Base-by-base conservation (phyloP, 768 basidiomycete species). In the Russula abietina region DNA sequence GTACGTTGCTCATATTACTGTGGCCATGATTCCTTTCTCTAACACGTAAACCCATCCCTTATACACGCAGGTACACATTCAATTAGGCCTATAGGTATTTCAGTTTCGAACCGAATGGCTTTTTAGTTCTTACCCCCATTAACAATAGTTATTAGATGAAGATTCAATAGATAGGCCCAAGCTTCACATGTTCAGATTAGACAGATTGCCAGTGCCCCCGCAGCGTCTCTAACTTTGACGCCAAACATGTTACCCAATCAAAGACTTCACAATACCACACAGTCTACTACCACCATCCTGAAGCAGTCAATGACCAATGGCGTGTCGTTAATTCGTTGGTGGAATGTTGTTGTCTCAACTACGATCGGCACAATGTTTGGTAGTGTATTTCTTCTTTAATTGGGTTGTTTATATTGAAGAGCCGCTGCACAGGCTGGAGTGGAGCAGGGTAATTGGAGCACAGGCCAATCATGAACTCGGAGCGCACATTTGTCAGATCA, bases 121-220 rank as follows among this genome's bases (percentile, higher is more conserved):
- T 93, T 11, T 83, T 98, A 62, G 72, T 81, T 93, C 70, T 75
- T 71, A 3, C n/a, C n/a, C 91, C 94, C 1, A 81, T 93, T 65
- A 82, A 80, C 19, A 97, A 99, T 72, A 97, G 96, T 17, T 91
- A 84, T 75, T 92, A 97, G 73, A 95, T 96, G 78, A 77, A 64
- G 94, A 97, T 67, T 70, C 81, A 0, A 74, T 68, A 4, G 71
- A 75, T 12, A 88, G 86, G 9, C 82, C 78, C 71, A 87, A 88
- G 66, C 80, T 98, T 4, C 88, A 89, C 68, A 65, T 98, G 59
- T 90, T 87, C 78, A 75, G 83, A 67, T 91, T 80, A 60, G 91
- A 96, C 69, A 93, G 92, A 1, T 70, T 83, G 0, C 88, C 90
- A 2, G 73, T 92, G 39, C 80, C 91, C 0, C 91, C 91, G 7